phyloP scores from a whole-genome alignment of 768 basidiomycete species.

The Mycena vitilis region DNA sequence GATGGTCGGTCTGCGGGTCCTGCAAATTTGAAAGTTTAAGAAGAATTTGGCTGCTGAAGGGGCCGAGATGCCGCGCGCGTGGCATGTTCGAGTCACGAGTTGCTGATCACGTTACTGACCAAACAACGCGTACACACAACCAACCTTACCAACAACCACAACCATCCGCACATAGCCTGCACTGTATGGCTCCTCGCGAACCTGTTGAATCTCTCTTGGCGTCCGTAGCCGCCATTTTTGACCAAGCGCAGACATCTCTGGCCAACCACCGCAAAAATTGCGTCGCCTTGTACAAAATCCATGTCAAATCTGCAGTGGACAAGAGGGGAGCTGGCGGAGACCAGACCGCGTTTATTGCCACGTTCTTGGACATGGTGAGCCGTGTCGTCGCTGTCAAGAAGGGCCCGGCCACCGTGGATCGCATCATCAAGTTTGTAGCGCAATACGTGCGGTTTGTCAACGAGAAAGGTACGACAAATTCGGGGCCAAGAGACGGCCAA shows the following conservation, averaged over 20 bases:
- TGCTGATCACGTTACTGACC: too few relatives aligned
- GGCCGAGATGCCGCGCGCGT: too few relatives aligned
- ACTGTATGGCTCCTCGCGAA: slow-evolving; percentile 25
- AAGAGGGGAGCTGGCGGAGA: slow-evolving; percentile 67
- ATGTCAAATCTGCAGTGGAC: slow-evolving; percentile 63
- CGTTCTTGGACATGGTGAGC: slow-evolving; percentile 78
- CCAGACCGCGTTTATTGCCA: slow-evolving; percentile 82
- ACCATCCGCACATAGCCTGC: too few relatives aligned
- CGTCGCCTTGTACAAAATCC: slow-evolving; percentile 87
- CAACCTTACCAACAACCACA: too few relatives aligned
- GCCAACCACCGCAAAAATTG: slow-evolving; percentile 96
- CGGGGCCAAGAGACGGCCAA: too few relatives aligned
- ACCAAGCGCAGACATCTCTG: slow-evolving; percentile 81
- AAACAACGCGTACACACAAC: background rate
- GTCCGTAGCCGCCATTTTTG: slow-evolving; percentile 63
- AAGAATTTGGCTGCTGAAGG: too few relatives aligned
- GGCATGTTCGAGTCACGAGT: too few relatives aligned
- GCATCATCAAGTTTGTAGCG: slow-evolving; percentile 87
- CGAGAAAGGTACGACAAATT: slow-evolving; percentile 77
- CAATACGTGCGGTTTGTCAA: slow-evolving; percentile 85
- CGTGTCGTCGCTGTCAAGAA: slow-evolving; percentile 87
- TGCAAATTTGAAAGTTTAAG: too few relatives aligned
- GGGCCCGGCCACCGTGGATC: slow-evolving; percentile 83
- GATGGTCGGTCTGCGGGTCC: too few relatives aligned
- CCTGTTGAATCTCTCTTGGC: slow-evolving; percentile 42